These are phyloP conservation scores for Stephanodiscus triporus DNA, from an alignment of 108 stramenopile genomes.

Conservation along the genomic window DNA sequence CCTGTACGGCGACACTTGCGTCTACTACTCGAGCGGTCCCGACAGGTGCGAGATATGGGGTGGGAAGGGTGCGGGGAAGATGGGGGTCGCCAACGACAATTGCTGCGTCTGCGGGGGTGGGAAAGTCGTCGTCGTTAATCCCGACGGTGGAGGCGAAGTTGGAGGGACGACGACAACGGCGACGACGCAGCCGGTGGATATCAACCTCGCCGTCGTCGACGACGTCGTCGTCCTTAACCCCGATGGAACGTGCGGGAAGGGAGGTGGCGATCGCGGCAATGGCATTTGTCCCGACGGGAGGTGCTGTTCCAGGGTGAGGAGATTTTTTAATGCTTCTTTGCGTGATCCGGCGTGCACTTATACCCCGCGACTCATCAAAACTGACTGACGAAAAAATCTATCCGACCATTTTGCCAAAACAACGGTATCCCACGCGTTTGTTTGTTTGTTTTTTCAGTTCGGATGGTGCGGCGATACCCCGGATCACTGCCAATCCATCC, in stretches of 20 bases:
- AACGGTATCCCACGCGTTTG: background rate
- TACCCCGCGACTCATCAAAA: no score
- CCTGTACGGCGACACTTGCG: background rate
- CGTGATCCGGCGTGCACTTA: no score
- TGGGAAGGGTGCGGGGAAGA: background rate
- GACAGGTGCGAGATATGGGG: background rate
- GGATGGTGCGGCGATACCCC: background rate
- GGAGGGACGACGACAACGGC: background rate
- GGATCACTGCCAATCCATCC: background rate
- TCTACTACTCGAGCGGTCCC: background rate
- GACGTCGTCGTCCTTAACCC: conserved; percentile 2
- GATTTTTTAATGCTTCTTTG: background rate
- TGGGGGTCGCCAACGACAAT: background rate
- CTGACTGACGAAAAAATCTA: background rate
- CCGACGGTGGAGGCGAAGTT: no score
- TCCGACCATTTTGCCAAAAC: background rate
- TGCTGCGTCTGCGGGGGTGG: background rate
- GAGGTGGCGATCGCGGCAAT: conserved; percentile 20
- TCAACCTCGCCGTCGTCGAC: background rate
- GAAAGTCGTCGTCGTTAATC: no score
- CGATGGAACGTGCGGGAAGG: conserved; percentile 16
- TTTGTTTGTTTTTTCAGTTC: background rate
- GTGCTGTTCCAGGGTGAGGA: conserved; percentile 13
- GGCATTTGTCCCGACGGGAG: conserved; percentile 28
- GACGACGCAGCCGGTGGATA: background rate